Evolutionary conservation across 495 filamentous ascomycete genomes (phyloP), one percentile per base, ranked within the genome.

Genomic region (Aspergillus asperescens): DNA sequence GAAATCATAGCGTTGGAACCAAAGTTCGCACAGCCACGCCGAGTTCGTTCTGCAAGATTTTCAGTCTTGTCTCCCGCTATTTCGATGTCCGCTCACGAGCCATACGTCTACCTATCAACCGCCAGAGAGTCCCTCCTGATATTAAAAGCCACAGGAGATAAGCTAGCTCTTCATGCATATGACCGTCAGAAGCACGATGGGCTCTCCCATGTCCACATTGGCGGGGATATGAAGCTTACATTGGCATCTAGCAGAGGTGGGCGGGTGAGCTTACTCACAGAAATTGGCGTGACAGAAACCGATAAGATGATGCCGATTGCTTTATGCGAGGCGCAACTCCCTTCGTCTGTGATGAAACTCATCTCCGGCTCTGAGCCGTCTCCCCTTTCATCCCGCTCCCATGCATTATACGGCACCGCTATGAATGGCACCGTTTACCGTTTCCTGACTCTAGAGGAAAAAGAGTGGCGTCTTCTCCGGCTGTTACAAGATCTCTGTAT

Each of bases 401-500:
- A 34, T 5, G 44, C 60, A 0, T 48, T 71, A 12, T 73, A 90
- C 28, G 88, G 86, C 1, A 72, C 81, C 7, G 78, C 78, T 23
- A 76, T 86, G 20, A 80, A 86, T 59, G 88, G 88, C 4, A 77
- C 83, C 0, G 56, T 90, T 13, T 76, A 77, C 48, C 77, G 82
- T 24, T 79, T 90, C 50, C 70, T 75, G n/a, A 61, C 82, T 12
- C 59, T 90, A 0, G 58, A 65, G 1, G 63, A 75, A 45, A 64
- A 77, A 15, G 70, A 78, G 24, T 83, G 80, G 78, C 67, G 70
- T n/a, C 68, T 90, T 34, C 72, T 90, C 3, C 67, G 72, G 39
- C 78, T 85, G 51, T 58, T 90, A 20, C 80, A 87, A 49, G 82
- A 83, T 50, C 54, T 89, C 32, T 80, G 77, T 46, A 55, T 63